A percentile compares a stretch with the other conserved stretches of the same genome.
Evolutionary conservation across 306 rosid species (phyloP).

Genomic region (Cicer chorassanicum): DNA sequence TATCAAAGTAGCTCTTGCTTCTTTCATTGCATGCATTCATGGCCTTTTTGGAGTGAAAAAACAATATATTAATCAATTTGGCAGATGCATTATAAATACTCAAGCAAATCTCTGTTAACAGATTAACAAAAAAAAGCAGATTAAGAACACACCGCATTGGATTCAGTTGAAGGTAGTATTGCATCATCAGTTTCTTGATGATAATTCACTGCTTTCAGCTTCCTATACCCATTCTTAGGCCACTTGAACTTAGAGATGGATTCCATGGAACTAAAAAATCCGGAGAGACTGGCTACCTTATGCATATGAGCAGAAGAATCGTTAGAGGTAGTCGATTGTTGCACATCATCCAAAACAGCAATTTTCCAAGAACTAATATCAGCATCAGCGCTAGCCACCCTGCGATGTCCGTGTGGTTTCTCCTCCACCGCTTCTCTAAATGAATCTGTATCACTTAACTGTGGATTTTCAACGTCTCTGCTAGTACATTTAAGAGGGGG

Average conservation of each 20-base stretch:
- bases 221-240: constrained; percentile 82
- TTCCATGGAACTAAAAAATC: constrained; percentile 72
- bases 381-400: constrained; percentile 91
- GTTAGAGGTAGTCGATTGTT: constrained; percentile 47
- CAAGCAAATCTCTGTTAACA: background rate
- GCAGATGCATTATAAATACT: constrained; percentile 1
- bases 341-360: constrained; percentile 62
- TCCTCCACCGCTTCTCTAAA: constrained; percentile 45
- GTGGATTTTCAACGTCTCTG: constrained; percentile 50
- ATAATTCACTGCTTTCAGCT: constrained; percentile 63
- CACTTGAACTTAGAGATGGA: constrained; percentile 72
- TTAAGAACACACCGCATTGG: constrained; percentile 64
- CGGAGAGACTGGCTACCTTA: constrained; percentile 89
- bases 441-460: constrained; percentile 43
- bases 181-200: constrained; percentile 57
- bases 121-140: constrained; percentile 24
- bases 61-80: constrained; percentile 20
- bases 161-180: constrained; percentile 55
- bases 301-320: constrained; percentile 57
- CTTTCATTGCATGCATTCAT: constrained; percentile 56
- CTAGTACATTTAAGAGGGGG: constrained; percentile 28
- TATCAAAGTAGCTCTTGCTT: constrained; percentile 70
- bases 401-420: constrained; percentile 74
- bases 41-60: constrained; percentile 50
- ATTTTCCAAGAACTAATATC: constrained; percentile 85